Conservation (phyloP, 306 rosid genomes). For the Styphnolobium japonicum region DNA sequence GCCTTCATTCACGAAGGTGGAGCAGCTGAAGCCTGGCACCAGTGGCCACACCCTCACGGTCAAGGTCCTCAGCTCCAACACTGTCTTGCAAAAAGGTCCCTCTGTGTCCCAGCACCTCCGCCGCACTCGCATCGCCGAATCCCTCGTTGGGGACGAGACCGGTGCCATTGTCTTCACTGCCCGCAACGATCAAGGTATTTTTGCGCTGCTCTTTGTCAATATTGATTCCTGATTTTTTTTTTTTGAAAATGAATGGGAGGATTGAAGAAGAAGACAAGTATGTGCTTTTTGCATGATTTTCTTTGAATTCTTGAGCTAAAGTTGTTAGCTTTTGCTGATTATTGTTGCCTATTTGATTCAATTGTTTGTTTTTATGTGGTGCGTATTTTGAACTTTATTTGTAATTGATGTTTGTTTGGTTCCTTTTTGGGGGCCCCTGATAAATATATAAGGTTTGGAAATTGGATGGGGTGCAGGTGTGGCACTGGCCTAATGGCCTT, state of each 20-base stretch:
- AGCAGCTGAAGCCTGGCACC: constrained; percentile 56
- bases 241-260: neutral
- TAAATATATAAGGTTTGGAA: too few relatives aligned
- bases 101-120: constrained; percentile 22
- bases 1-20: constrained; percentile 59
- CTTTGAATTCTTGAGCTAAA: neutral
- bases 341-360: too few relatives aligned
- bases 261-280: neutral
- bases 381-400: neutral
- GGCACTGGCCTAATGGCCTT: too few relatives aligned
- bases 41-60: constrained; percentile 54
- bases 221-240: neutral
- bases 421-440: too few relatives aligned
- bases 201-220: neutral
- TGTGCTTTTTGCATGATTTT: neutral
- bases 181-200: constrained; percentile 60
- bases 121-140: constrained; percentile 60
- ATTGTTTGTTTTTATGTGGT: neutral
- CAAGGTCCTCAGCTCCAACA: constrained; percentile 42
- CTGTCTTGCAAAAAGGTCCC: constrained; percentile 47
- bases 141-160: constrained; percentile 65
- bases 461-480: too few relatives aligned
- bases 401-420: too few relatives aligned
- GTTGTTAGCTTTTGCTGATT: neutral
- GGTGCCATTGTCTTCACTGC: constrained; percentile 64